Evolutionary conservation across 257 asterid species (phyloP), one percentile per base, ranked within the genome.

Genomic region (Solanum corneliomulleri): DNA sequence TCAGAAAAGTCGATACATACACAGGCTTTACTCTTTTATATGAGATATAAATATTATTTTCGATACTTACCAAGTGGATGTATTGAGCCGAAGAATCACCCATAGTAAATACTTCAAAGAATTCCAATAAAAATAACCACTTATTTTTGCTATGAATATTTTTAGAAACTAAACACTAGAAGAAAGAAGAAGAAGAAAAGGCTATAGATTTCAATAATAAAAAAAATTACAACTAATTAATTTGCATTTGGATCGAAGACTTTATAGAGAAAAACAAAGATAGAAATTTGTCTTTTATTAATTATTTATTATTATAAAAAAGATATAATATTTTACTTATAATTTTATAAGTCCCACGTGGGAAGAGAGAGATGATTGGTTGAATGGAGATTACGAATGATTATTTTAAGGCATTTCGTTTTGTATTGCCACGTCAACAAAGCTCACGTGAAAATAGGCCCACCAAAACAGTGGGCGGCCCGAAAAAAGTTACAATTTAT

Each of bases 81-180:
- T 95, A 96, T 70, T 92, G 93, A 10, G 99, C 75, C 7, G 98
- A 91, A 64, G 87, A 66, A 64, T 95, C 97, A 21, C 86, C 97
- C 98, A 95, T 94, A 83, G 15, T 31, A 75, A 18, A 16, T 29
- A 58, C 52, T 78, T 45, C 39, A 23, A 56, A 52, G 14, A 25
- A 77, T 12, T 74, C 11, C 49, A 39, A 74, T 39, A 31, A 90
- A 23, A 60, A 37, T 14, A 27, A 77, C 82, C 14, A 60, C 6
- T 80, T 25, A 6, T 66, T 58, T 20, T 68, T 84, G 23, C 9
- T 71, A 41, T 37, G 56, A 68, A 84, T 37, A 35, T 25, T 37
- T 64, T 41, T 62, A 83, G 86, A 84, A 45, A 84, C 56, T 16
- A 39, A 37, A 83, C 18, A 76, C 18, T 25, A 58, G n/a, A 37